Conservation (phyloP, 495 filamentous ascomycete genomes). For the Neurospora terricola region DNA sequence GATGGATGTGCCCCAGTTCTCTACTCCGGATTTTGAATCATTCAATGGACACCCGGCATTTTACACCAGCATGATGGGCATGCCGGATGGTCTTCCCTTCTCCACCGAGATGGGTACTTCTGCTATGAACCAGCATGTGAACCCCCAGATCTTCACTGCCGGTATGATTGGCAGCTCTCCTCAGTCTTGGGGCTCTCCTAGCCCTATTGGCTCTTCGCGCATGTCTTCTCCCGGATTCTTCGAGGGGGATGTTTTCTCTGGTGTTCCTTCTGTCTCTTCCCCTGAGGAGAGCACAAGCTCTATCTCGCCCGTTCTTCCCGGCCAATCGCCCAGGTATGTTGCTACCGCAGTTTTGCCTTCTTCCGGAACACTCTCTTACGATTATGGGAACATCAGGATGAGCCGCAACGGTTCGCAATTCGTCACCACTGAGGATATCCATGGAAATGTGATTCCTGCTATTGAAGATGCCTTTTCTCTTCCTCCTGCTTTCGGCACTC, state of each 20-base stretch:
- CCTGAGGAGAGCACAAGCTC: conserved; percentile 36
- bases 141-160: conserved; percentile 38
- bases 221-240: conserved; percentile 37
- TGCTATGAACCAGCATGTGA: conserved; percentile 32
- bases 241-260: conserved; percentile 38
- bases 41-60: conserved; percentile 28
- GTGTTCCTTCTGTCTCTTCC: conserved; percentile 29
- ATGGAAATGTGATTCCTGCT: conserved; percentile 24
- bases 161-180: conserved; percentile 33
- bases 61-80: conserved; percentile 28
- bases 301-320: conserved; percentile 32
- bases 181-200: conserved; percentile 40
- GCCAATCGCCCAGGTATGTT: conserved; percentile 43
- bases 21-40: conserved; percentile 36
- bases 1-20: conserved; percentile 35
- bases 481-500: conserved; percentile 30
- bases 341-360: conserved; percentile 4
- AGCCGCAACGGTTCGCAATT: conserved; percentile 24
- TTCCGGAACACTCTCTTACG: conserved; percentile 16
- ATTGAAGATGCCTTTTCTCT: conserved; percentile 34
- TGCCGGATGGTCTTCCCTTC: conserved; percentile 35
- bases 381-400: conserved; percentile 13
- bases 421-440: conserved; percentile 33
- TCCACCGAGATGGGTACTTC: conserved; percentile 23
- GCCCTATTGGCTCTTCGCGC: conserved; percentile 33